Base-by-base conservation (phyloP, 345 rosid genomes). In the Hibiscus syriacus region DNA sequence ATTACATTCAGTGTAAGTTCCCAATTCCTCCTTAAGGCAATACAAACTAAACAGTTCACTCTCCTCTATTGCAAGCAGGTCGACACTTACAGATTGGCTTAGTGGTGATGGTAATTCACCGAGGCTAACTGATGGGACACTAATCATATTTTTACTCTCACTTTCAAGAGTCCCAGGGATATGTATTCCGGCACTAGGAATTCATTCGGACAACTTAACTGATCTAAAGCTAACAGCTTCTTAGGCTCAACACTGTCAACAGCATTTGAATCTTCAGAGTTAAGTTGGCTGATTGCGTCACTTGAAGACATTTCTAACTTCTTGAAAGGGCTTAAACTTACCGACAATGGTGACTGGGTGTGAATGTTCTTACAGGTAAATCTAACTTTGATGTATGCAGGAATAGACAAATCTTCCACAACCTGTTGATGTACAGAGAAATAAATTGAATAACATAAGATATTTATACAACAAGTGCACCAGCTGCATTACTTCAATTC, bases 341-440 rank as follows among this genome's bases (percentile, higher is more conserved):
- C 17, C 1, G 76, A 25, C 23, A 58, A 72, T 23, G 70, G 60
- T 1, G 76, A 48, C 54, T 32, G 70, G 55, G 77, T 38, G 64
- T 70, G 61, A 66, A 14, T 6, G 66, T 71, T 77, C 52, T 73
- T 66, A 43, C 74, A 61, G 32, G 48, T 43, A 67, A 83, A 78
- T 55, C 70, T 73, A 53, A 69, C 77, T 71, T 78, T 73, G 80
- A 83, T 36, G 52, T 64, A 43, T 58, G 72, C 60, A 14, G 81
- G 75, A 36, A 78, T 39, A 7, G 77, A 70, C 12, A 53, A 62
- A 61, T 83, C 86, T 73, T 87, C 90, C 50, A 76, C 71, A 78
- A 85, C 72, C 92, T 87, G 81, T 70, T 64, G 29, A 54, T 29
- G 32, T 32, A 63, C 22, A 7, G 61, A 3, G 30, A 54, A 38